A percentile compares a stretch with the other conserved stretches of the same genome.
phyloP scores from a whole-genome alignment of 495 filamentous ascomycete species.

The Talaromyces nanjingensis region DNA sequence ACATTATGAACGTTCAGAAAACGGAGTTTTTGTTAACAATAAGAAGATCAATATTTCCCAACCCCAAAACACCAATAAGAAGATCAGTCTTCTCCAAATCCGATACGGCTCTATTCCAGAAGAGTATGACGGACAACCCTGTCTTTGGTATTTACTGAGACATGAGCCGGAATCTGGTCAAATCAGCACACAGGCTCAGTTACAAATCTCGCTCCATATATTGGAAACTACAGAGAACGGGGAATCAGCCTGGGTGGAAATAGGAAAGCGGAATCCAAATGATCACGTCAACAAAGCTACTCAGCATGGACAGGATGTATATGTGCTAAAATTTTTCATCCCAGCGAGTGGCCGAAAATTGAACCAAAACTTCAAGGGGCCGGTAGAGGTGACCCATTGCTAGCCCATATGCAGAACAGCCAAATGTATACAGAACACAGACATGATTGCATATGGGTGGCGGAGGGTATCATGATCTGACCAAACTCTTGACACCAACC shows the following conservation, averaged over 20 bases:
- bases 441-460: not conserved
- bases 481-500: not conserved
- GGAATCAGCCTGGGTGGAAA: not conserved
- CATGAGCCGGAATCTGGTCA: not conserved
- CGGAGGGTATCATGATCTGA: not conserved
- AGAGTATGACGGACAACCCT: not conserved
- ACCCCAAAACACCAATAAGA: not conserved
- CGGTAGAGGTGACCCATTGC: not conserved
- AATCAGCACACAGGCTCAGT: not conserved
- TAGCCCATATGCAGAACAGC: not conserved
- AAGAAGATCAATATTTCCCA: too few relatives aligned
- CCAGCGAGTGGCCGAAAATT: not conserved
- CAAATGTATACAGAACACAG: too few relatives aligned
- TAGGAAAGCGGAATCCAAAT: not conserved
- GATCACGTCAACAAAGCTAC: not conserved
- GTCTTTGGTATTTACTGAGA: not conserved
- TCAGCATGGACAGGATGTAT: not conserved
- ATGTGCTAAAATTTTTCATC: not conserved
- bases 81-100: not conserved
- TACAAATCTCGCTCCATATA: not conserved
- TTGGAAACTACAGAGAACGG: not conserved
- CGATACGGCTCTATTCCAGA: not conserved
- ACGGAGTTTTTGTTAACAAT: not conserved
- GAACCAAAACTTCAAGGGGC: not conserved
- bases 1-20: not conserved